Percentiles rank a stretch among this genome's conserved stretches.
phyloP scores from a whole-genome alignment of 805 yeast genomes.

The Priceomyces medius region DNA sequence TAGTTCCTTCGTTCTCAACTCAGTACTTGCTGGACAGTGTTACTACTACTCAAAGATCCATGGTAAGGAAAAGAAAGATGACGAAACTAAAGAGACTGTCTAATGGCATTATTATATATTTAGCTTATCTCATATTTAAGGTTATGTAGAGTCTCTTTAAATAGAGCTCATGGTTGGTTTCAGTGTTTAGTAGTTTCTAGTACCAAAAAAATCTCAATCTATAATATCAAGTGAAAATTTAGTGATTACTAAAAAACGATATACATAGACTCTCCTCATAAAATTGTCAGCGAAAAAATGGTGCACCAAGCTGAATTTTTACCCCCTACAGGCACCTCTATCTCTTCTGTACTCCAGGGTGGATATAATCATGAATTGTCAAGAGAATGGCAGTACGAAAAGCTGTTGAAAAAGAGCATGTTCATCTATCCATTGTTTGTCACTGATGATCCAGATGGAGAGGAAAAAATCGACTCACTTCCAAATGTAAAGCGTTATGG shows the following conservation, averaged over 20 bases:
- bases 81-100: background rate
- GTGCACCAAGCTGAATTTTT: conserved; percentile 72
- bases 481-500: conserved; percentile 92
- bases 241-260: no score
- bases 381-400: conserved; percentile 88
- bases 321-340: conserved; percentile 53
- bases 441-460: conserved; percentile 79
- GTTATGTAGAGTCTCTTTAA: background rate
- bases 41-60: conserved; percentile 17
- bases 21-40: conserved; percentile 36
- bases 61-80: conserved; percentile 4
- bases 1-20: conserved; percentile 33
- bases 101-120: background rate
- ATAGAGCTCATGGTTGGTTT: no score
- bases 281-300: conserved; percentile 40
- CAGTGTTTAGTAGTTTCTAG: no score
- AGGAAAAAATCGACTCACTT: conserved; percentile 65
- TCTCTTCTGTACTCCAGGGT: conserved; percentile 82
- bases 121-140: background rate
- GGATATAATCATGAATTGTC: conserved; percentile 90
- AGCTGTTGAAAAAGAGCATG: conserved; percentile 82
- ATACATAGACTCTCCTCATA: no score
- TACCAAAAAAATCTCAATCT: no score
- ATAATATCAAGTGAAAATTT: no score
- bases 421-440: conserved; percentile 90